Base-by-base conservation (phyloP, 441 rosid species). In the Hura crepitans region DNA sequence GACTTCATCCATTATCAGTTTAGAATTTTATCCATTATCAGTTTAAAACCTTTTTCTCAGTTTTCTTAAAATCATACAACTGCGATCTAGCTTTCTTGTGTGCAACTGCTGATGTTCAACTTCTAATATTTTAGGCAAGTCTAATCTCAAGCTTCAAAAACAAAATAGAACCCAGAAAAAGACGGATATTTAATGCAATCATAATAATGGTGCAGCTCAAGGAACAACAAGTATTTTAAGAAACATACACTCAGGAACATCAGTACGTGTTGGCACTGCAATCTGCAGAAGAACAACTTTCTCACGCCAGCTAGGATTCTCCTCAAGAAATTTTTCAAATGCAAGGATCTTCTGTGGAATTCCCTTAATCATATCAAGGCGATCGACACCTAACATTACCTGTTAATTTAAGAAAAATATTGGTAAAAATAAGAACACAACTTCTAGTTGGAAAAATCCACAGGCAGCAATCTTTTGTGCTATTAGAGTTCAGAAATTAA, bases 231-330 rank as follows among this genome's bases (percentile, higher is more conserved):
- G 59, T 51, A 73, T 45, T 67, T 73, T 37, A 73, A 62, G 79
- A 75, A 69, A 65, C 90, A 23, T 89, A 93, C 99, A 96, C 78
- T 96, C 99, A 64, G 99, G 96, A 79, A 96, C 99, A 78, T 96
- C 99, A 66, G 99, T 96, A 83, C 99, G 90, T 77, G 99, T 96
- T 60, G 99, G 99, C 80, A 96, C 99, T 0, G 99, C 99, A 81
- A 96, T 96, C 81, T 96, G 99, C 77, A 96, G 84, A 71, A 96
- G 73, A 72, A 96, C 99, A 79, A 96, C 99, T 85, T 93, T 89
- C 33, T 93, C 97, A 67, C 94, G 97, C 99, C 99, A 96, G 47
- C 13, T 33, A 69, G 87, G 72, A 69, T 96, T 91, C 79, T 96
- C 99, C 89, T 96, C 99, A 0, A 96, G 99, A 82, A 96, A 96